Conservation (phyloP, 2,329 filamentous ascomycete species). For the Penicillium sp. region DNA sequence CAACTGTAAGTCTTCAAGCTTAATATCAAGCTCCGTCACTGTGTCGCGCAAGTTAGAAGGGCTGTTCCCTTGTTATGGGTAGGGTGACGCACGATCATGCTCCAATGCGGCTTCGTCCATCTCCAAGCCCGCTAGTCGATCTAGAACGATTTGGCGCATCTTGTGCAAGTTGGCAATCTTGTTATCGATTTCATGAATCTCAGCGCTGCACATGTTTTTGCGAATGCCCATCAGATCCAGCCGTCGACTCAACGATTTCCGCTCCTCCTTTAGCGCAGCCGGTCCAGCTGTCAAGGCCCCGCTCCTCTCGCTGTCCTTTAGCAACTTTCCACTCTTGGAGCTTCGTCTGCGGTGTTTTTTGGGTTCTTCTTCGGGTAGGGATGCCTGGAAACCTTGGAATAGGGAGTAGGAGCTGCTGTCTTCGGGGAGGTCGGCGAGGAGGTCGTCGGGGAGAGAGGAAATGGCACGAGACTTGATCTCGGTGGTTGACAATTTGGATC, state of each 20-base stretch:
- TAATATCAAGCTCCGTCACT: constrained; percentile 57
- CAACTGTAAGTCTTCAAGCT: constrained; percentile 55
- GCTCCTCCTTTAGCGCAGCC: constrained; percentile 71
- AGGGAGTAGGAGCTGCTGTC: constrained; percentile 81
- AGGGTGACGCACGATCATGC: constrained; percentile 64
- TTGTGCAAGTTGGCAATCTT: constrained; percentile 90
- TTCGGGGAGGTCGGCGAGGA: constrained; percentile 84
- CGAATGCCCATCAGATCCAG: constrained; percentile 86
- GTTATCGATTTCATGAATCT: constrained; percentile 93
- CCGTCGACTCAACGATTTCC: constrained; percentile 71
- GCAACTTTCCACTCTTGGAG: constrained; percentile 69
- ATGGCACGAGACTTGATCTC: constrained; percentile 94
- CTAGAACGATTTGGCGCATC: constrained; percentile 88
- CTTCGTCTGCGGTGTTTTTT: constrained; percentile 65
- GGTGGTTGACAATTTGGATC: constrained; percentile 78
- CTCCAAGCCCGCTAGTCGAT: constrained; percentile 78
- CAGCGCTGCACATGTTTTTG: constrained; percentile 95
- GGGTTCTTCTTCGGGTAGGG: constrained; percentile 62
- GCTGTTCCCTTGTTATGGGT: constrained; percentile 1
- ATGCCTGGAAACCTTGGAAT: constrained; percentile 94
- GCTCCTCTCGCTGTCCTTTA: constrained; percentile 57
- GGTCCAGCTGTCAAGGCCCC: constrained; percentile 58
- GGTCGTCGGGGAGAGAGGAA: constrained; percentile 80
- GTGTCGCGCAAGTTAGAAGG: constrained; percentile 5
- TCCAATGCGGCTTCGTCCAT: constrained; percentile 86